Evolutionary conservation across 2,329 filamentous ascomycete genomes (phyloP), one percentile per base, ranked within the genome.

Genomic region (Scedosporium boydii): DNA sequence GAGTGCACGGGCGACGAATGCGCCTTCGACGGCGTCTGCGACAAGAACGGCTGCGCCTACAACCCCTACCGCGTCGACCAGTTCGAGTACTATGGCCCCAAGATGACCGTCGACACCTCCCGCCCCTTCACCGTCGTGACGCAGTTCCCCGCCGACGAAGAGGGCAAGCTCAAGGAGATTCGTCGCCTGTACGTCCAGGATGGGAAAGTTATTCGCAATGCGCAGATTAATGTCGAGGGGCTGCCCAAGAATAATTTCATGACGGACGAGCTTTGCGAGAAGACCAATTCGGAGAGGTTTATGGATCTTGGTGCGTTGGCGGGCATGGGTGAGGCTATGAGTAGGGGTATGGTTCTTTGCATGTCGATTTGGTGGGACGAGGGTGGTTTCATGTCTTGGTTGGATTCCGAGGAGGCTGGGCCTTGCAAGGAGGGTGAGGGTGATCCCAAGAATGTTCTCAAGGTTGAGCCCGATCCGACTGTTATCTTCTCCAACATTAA

Each of bases 401-500:
- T 85, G 12, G 81, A 85, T 63, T 67, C 75, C 2, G 70, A 67
- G 18, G 73, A 71, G 27, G 70, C 77, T 3, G 83, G 83, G 0
- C 82, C 81, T 18, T 87, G 84, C 70, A 77, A 77, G 67, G 75
- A 73, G 3, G 81, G 77, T 0, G 80, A 82, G 66, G 84, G 83
- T 0, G 74, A 77, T 63, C 83, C 84, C 0, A 70, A 71, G 44
- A 71, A 76, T 14, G 82, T 86, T 62, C 64, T 75, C 61, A 70
- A 74, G 57, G 69, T 80, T 14, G 72, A 80, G 67, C 78, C 80
- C 0, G 73, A 74, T 58, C 79, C 83, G 0, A 74, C 74, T 14
- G 80, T 86, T 3, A 78, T 73, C 1, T 86, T 83, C 68, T 80
- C 78, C 64, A 80, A 85, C 67, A 80, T 87, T 66, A 79, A 78